Conservation (phyloP, 1,284 basidiomycete species). For the Schizophyllum amplum region DNA sequence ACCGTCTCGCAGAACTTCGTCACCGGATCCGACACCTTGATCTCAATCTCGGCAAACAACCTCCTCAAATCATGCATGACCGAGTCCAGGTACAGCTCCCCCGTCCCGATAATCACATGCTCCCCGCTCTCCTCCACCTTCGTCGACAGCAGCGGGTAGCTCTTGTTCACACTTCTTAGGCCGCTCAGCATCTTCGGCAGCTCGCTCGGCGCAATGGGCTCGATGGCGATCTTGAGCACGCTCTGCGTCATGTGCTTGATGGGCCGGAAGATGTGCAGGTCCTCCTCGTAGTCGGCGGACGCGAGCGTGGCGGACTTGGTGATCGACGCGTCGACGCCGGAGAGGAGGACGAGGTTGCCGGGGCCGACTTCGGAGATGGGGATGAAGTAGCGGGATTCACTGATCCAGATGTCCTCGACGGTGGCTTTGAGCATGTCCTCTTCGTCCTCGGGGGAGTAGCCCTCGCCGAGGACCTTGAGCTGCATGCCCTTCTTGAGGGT, state of each 20-base stretch:
- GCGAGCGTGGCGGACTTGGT: constrained; percentile 92
- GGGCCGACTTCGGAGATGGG: constrained; percentile 84
- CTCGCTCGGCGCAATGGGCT: constrained; percentile 96
- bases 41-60: constrained; percentile 96
- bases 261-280: constrained; percentile 91
- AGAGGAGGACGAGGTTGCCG: constrained; percentile 88
- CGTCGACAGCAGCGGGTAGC: constrained; percentile 89
- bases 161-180: constrained; percentile 94
- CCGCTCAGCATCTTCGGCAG: constrained; percentile 98
- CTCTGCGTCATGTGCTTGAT: constrained; percentile 96
- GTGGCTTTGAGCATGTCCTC: constrained; percentile 93
- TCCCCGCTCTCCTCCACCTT: constrained; percentile 99
- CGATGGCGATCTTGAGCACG: constrained; percentile 97
- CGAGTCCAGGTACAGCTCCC: constrained; percentile 95
- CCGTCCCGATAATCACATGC: constrained; percentile 94
- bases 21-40: constrained; percentile 98
- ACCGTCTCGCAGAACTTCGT: constrained; percentile 99
- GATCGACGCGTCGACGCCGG: constrained; percentile 91
- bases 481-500: constrained; percentile 77
- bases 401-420: constrained; percentile 85
- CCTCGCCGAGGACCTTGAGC: constrained; percentile 96
- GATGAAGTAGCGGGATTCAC: constrained; percentile 83
- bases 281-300: constrained; percentile 64
- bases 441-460: constrained; percentile 95
- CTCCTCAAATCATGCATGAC: constrained; percentile 93